These are phyloP conservation scores for Puya raimondii DNA, from an alignment of 176 grass and related monocot species.

Conservation along the genomic window DNA sequence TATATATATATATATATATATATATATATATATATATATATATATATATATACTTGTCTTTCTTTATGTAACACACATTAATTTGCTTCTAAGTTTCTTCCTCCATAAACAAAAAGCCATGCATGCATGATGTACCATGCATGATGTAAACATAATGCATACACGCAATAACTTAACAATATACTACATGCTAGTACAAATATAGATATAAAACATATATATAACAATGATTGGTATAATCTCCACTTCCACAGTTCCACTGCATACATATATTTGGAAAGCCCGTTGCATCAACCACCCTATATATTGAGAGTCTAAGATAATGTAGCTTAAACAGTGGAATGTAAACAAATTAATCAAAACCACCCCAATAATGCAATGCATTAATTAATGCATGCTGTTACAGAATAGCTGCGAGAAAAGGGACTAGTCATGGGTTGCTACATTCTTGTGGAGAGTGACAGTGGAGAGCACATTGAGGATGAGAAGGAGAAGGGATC, in stretches of 20 bases:
- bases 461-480: conserved; percentile 39
- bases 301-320: neutral
- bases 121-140: neutral
- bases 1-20: too few relatives aligned
- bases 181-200: neutral
- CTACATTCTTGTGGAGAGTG: conserved; percentile 12
- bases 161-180: neutral
- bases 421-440: conserved; percentile 26
- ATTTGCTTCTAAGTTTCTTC: too few relatives aligned
- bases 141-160: neutral
- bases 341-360: neutral
- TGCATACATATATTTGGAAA: neutral
- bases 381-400: conserved; percentile 17
- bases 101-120: too few relatives aligned
- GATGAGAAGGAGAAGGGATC: conserved; percentile 37
- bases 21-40: too few relatives aligned
- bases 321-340: neutral
- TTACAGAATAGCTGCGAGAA: conserved; percentile 19
- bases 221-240: neutral
- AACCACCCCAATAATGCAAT: conserved; percentile 14
- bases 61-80: too few relatives aligned
- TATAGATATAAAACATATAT: neutral
- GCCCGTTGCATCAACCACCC: neutral
- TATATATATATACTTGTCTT: too few relatives aligned
- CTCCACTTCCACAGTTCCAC: neutral